Percentiles rank a stretch among this genome's conserved stretches.
Evolutionary conservation across 129 eudicot species (phyloP).

Genomic region (Saussurea involucrata): DNA sequence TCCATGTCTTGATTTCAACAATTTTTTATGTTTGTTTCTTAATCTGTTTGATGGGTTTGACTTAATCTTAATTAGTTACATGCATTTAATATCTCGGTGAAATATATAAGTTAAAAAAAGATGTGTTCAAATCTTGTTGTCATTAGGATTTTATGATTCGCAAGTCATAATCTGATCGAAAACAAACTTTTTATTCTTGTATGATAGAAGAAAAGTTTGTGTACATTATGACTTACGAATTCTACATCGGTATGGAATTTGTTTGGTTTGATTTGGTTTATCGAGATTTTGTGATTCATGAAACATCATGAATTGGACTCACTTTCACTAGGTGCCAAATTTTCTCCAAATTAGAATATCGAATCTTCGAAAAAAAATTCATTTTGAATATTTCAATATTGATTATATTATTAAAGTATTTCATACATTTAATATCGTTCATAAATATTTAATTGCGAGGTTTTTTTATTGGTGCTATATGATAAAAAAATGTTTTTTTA

Average conservation of each 20-base stretch:
- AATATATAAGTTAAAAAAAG: not conserved
- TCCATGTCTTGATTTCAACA: constrained; percentile 17
- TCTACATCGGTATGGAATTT: too few species aligned
- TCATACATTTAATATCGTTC: too few species aligned
- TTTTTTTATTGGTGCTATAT: too few species aligned
- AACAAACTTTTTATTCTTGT: not conserved
- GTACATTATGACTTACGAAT: too few species aligned
- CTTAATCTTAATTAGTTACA: not conserved
- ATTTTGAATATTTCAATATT: too few species aligned
- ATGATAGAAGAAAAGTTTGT: not conserved
- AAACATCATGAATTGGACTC: not conserved
- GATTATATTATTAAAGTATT: too few species aligned
- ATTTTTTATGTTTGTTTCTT: not conserved
- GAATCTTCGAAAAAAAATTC: too few species aligned
- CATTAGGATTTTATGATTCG: not conserved
- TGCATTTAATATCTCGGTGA: not conserved
- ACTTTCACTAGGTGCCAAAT: not conserved
- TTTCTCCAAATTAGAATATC: not conserved
- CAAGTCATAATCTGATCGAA: not conserved
- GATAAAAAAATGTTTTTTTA: too few species aligned
- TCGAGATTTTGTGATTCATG: not conserved
- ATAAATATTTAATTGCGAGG: too few species aligned
- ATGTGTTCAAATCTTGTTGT: not conserved
- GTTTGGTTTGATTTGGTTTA: not conserved
- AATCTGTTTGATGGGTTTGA: not conserved